Percentiles rank a stretch among this genome's conserved stretches.
These are phyloP conservation scores for Cystobasidium slooffiae DNA, from an alignment of 1,284 basidiomycete genomes.

Conservation along the genomic window DNA sequence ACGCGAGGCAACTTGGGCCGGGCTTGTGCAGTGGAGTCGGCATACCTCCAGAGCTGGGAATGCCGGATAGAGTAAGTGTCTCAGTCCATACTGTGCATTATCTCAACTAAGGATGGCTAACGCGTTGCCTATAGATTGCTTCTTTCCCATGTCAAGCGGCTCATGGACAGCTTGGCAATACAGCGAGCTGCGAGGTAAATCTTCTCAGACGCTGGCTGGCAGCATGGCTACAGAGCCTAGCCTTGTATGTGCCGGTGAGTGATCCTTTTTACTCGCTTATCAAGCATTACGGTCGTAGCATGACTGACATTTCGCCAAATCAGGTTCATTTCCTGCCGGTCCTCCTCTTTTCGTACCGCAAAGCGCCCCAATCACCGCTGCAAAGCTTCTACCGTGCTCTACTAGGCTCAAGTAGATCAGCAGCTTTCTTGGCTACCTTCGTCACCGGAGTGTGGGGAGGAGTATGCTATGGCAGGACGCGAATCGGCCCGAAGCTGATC, in stretches of 20 bases:
- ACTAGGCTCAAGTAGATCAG: slow-evolving; percentile 54
- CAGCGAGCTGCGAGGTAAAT: slow-evolving; percentile 55
- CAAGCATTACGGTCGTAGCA: background rate
- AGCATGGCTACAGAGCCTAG: slow-evolving; percentile 55
- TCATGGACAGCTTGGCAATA: slow-evolving; percentile 55
- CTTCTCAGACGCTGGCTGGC: slow-evolving; percentile 54
- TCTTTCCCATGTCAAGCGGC: slow-evolving; percentile 57
- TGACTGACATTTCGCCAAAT: background rate
- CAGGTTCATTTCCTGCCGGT: slow-evolving; percentile 55
- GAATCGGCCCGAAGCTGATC: slow-evolving; percentile 25
- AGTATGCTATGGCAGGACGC: slow-evolving; percentile 46
- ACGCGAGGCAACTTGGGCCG: slow-evolving; percentile 41
- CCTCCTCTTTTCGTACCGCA: slow-evolving; percentile 54
- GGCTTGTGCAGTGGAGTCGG: slow-evolving; percentile 44
- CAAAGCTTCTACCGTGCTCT: slow-evolving; percentile 52
- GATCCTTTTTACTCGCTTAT: background rate
- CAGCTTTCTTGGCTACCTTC: slow-evolving; percentile 58
- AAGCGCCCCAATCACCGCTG: slow-evolving; percentile 49
- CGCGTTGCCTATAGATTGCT: slow-evolving; percentile 34
- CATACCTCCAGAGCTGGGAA: slow-evolving; percentile 23
- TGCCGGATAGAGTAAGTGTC: slow-evolving; percentile 41
- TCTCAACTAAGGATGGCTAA: background rate
- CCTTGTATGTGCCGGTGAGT: slow-evolving; percentile 58
- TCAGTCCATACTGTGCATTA: background rate
- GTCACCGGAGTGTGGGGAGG: slow-evolving; percentile 55